These are phyloP conservation scores for Xylaria castorea DNA, from an alignment of 495 filamentous ascomycete species.

Conservation along the genomic window DNA sequence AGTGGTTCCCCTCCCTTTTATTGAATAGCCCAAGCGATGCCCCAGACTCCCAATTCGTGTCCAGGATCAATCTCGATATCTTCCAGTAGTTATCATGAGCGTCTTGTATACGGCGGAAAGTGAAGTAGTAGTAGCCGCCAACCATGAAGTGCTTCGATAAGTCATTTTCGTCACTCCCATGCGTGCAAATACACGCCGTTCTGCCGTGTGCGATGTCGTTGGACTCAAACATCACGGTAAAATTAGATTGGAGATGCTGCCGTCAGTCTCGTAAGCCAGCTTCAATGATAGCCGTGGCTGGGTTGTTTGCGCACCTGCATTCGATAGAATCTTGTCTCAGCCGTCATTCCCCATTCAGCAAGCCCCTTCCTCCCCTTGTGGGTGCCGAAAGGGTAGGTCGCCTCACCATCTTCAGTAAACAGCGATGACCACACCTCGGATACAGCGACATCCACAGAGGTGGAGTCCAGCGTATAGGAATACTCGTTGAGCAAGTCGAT, in stretches of 20 bases:
- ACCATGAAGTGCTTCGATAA: conserved; percentile 8
- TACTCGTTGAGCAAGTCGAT: conserved; percentile 2
- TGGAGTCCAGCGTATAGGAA: neutral
- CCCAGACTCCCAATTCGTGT: neutral
- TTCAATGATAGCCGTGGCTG: neutral
- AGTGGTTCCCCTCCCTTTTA: conserved; percentile 1
- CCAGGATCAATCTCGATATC: conserved; percentile 2
- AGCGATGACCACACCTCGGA: conserved; percentile 2
- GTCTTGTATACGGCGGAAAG: neutral
- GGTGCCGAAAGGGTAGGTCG: conserved; percentile 1
- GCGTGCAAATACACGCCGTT: neutral
- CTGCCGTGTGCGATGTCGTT: neutral
- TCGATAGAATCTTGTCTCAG: conserved; percentile 1
- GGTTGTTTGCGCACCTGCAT: neutral
- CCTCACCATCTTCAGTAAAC: conserved; percentile 4
- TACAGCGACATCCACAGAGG: neutral
- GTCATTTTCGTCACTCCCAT: neutral
- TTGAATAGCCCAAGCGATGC: neutral
- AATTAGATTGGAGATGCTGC: conserved; percentile 9
- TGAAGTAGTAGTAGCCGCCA: conserved; percentile 5
- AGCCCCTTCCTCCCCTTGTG: conserved; percentile 4
- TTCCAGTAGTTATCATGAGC: neutral
- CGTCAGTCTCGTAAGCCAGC: neutral
- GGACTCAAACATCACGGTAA: neutral
- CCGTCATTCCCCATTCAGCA: neutral